These are phyloP conservation scores for Millerozyma miso DNA, from an alignment of 805 yeast genomes.

Conservation along the genomic window DNA sequence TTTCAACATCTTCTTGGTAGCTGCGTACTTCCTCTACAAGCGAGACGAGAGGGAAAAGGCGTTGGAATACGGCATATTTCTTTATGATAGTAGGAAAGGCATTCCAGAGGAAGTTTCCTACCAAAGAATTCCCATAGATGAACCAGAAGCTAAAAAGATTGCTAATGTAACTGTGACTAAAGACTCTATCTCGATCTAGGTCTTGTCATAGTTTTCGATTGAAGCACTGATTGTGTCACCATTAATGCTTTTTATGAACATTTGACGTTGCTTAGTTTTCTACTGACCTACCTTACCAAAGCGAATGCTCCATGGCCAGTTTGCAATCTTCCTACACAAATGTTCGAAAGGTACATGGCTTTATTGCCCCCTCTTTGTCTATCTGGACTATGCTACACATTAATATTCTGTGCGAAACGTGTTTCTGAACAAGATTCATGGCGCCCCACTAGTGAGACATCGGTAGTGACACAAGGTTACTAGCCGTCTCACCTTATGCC, in stretches of 20 bases:
- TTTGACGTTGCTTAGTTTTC: not conserved
- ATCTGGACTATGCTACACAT: too few species aligned
- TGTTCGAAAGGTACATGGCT: not conserved
- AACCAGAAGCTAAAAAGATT: not conserved
- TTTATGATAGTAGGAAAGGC: slow-evolving; percentile 37
- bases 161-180: not conserved
- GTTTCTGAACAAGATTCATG: too few species aligned
- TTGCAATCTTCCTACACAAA: not conserved
- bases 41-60: slow-evolving; percentile 47
- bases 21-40: slow-evolving; percentile 41
- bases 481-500: not conserved
- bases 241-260: not conserved
- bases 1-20: slow-evolving; percentile 16
- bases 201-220: not conserved
- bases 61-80: slow-evolving; percentile 43
- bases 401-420: too few species aligned
- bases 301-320: not conserved
- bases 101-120: not conserved
- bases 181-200: not conserved
- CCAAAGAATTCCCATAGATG: not conserved
- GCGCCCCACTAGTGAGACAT: not conserved
- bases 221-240: not conserved
- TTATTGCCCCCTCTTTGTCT: too few species aligned
- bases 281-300: not conserved
- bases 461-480: not conserved